Evolutionary conservation across 768 basidiomycete genomes (phyloP), one percentile per base, ranked within the genome.

Genomic region (Cystobasidiopsis lactophilus): DNA sequence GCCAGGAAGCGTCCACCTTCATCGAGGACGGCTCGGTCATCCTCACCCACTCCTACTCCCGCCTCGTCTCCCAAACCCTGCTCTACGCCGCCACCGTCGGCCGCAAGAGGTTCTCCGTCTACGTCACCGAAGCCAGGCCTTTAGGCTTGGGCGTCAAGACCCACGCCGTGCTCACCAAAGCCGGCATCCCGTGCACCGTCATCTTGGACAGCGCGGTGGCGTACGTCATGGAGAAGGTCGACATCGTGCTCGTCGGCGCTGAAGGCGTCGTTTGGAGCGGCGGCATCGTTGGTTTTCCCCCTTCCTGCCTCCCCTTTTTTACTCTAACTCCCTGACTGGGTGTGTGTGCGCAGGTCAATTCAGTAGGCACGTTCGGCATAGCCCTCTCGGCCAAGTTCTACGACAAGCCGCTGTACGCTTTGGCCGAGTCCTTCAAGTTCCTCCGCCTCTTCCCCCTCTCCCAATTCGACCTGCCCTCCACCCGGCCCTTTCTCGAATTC

Each of bases 221-320:
- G 37, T 96, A 95, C 69, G 78, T 85, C 60, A 95, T 98, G 82
- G 38, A 47, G 2, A 50, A 50, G 40, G 37, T 50, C 27, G 59
- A 64, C 47, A 18, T 52, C 26, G 82, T 91, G 47, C 75, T 98
- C 45, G 88, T 96, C 38, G 93, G 93, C 30, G 88, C 88, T 38
- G 93, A 98, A 70, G 93, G 89, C 7, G 89, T 98, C 26, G 91
- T 93, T 4, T 93, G 96, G 68, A 86, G 83, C 57, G 93, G 93
- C 40, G 85, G 88, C 3, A 69, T 85, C 55, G 77, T 89, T 60
- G 88, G n/a, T n/a, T n/a, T n/a, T n/a, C n/a, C n/a, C n/a, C n/a
- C n/a, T n/a, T n/a, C n/a, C n/a, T n/a, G n/a, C n/a, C n/a, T n/a
- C n/a, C n/a, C n/a, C n/a, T n/a, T n/a, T n/a, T n/a, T n/a, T n/a